These are phyloP conservation scores for Stylonectria norvegica DNA, from an alignment of 2,329 filamentous ascomycete species.

Conservation along the genomic window DNA sequence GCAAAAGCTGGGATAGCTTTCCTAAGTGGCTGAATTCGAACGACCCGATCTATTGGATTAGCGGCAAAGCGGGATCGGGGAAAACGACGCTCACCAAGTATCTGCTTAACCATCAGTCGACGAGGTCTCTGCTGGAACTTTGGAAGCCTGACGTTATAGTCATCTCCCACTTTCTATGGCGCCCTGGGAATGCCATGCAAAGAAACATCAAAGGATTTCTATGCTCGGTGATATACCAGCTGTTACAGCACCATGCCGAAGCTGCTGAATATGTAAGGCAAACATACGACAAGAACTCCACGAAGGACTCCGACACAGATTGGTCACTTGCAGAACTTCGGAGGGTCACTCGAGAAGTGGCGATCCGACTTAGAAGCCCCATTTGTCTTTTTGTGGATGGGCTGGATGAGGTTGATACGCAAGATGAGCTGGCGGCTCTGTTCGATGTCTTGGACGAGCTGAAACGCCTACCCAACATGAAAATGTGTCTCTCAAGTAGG, in stretches of 20 bases:
- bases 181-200: neutral
- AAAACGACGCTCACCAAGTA: neutral
- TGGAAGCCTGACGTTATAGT: neutral
- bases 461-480: neutral
- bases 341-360: neutral
- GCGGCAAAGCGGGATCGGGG: neutral
- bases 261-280: neutral
- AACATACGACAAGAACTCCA: neutral
- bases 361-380: neutral
- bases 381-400: neutral
- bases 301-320: neutral
- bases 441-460: neutral
- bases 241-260: neutral
- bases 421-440: neutral
- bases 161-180: neutral
- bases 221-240: neutral
- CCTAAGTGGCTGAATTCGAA: neutral
- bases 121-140: neutral
- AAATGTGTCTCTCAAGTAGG: conserved; percentile 7
- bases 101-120: neutral
- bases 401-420: neutral
- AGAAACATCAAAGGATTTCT: neutral
- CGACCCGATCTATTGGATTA: neutral
- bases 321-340: neutral
- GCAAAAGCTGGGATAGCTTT: neutral